These are phyloP conservation scores for Auricularia cornea DNA, from an alignment of 768 basidiomycete species.

Conservation along the genomic window DNA sequence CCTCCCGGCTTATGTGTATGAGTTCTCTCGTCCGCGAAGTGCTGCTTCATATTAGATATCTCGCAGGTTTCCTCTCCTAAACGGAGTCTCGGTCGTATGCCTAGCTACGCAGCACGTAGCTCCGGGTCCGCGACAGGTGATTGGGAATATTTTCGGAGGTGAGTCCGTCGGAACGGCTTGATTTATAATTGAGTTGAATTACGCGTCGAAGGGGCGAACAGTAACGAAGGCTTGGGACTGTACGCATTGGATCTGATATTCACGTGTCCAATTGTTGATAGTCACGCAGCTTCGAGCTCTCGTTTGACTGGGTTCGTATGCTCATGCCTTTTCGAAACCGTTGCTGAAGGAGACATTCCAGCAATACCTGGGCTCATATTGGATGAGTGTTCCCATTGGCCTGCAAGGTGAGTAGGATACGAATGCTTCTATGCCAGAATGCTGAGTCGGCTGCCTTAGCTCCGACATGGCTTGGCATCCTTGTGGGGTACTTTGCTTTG, in stretches of 20 bases:
- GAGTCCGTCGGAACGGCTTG: background rate
- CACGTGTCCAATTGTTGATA: conserved; percentile 54
- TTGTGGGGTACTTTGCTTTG: conserved; percentile 44
- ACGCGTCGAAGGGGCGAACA: conserved; percentile 23
- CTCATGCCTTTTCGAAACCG: too few species aligned
- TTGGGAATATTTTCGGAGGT: conserved; percentile 63
- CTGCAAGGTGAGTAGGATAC: conserved; percentile 38
- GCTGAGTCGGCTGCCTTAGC: too few species aligned
- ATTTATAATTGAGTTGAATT: too few species aligned
- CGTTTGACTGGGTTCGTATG: conserved; percentile 44
- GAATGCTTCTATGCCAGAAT: background rate
- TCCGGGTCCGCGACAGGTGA: conserved; percentile 34
- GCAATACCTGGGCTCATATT: background rate
- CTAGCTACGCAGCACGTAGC: conserved; percentile 46
- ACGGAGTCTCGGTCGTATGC: conserved; percentile 22
- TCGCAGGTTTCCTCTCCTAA: conserved; percentile 16
- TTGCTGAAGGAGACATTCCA: too few species aligned
- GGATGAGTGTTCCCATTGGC: conserved; percentile 43
- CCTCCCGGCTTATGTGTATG: conserved; percentile 16
- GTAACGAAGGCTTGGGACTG: conserved; percentile 61
- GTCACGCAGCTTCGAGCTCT: conserved; percentile 33
- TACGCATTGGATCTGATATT: conserved; percentile 40
- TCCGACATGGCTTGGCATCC: conserved; percentile 39
- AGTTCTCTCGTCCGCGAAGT: background rate
- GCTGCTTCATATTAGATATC: background rate